Evolutionary conservation across 208 protist genomes (phyloP), one percentile per base, ranked within the genome.

Genomic region (Crithidia fasciculata): DNA sequence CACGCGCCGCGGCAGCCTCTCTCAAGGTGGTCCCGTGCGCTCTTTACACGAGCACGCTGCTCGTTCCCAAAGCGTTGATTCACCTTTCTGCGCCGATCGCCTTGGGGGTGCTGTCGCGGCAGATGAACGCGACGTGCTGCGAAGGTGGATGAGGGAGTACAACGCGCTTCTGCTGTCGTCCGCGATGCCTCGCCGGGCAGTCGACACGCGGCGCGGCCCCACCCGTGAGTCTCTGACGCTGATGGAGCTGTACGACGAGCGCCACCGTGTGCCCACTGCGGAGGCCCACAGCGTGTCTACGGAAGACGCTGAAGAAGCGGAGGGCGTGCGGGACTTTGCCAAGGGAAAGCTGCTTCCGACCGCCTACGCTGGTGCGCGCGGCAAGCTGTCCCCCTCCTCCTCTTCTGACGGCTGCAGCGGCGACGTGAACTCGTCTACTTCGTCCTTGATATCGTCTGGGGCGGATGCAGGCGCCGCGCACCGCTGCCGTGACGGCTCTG

Each of bases 91-190:
- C 41, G 13, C 5, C 5, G 19, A 66, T 5, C 45, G 54, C 9
- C 19, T 9, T 15, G 8, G 41, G 40, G 19, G 49, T 62, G 28
- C 28, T 28, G 28, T 1, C 9, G 53, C 59, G 12, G 36, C 74
- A 9, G 47, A 10, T 6, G 74, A 80, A 52, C 54, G 40, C 12
- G 69, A 50, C n/a, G 52, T 57, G 10, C 40, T 80, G 16, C 7
- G 8, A 0, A 6, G 10, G 54, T 80, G 74, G 74, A 70, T 69
- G 74, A 45, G 28, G 5, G 74, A 80, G 74, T 80, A 74, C 62
- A 52, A 60, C 16, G 67, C 61, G 15, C 47, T 80, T 3, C 55
- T 74, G 13, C 68, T 80, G 18, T 74, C 74, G 3, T 74, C 74
- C 19, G 67, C 68, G 19, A 39, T 80, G 61, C 67, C 67, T 2